Evolutionary conservation across 192 early-diverging fungal genomes (phyloP), one percentile per base, ranked within the genome.

Genomic region (Lunasporangiospora selenospora): DNA sequence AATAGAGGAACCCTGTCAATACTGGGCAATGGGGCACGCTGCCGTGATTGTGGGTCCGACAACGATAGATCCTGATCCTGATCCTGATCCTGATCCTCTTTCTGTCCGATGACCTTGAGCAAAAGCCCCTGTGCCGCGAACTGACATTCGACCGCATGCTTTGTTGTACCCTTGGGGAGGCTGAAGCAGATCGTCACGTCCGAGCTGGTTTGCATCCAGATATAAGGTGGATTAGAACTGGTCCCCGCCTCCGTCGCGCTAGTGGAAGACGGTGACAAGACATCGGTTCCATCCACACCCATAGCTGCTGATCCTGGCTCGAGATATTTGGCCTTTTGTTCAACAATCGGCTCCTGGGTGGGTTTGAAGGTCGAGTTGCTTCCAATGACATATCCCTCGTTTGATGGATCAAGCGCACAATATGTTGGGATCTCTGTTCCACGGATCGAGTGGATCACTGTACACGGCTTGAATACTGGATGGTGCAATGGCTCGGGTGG

Each of bases 151-250:
- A 92, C 75, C 43, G 86, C 87, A 1, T 65, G 67, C 5, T 84
- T 81, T 9, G 69, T 75, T 27, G 87, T 81, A 21, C 67, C 60
- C 2, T 21, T 46, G 1, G 88, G 87, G 18, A 92, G 62, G 29
- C 80, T 62, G 31, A 90, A 85, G 44, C 79, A 80, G 26, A 92
- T 58, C 0, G 87, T 88, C 43, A 92, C 76, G 34, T 92, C 91
- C 9, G 75, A 75, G 7, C 77, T 55, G 5, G 86, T 83, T 38
- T 92, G 91, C 3, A 71, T 86, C 91, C 91, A 92, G 53, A 83
- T 79, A 66, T 92, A 92, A 4, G 71, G 79, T 2, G 69, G 48
- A 27, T 61, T 33, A 21, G 65, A 60, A 13, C 29, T 2, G 29
- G 54, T 27, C 41, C 26, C 56, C 24, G 34, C 34, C 11, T 46